phyloP scores from a whole-genome alignment of 139 green algal species.

The Marvania coccoides region DNA sequence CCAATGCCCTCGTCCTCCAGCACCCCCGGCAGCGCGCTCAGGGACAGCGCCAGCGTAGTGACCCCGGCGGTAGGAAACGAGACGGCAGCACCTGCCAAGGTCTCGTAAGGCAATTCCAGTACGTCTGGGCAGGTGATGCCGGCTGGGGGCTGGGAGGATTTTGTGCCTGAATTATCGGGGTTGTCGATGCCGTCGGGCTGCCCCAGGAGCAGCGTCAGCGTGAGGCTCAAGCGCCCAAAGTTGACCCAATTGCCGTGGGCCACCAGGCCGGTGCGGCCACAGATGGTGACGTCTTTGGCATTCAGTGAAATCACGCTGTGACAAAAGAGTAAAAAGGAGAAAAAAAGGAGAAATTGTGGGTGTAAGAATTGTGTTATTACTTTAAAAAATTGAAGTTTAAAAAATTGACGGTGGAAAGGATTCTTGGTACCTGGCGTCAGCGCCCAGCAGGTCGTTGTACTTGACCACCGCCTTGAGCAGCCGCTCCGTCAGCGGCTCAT shows the following conservation, averaged over 20 bases:
- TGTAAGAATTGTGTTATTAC: too few species aligned
- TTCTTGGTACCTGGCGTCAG: neutral
- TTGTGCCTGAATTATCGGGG: neutral
- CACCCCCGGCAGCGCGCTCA: neutral
- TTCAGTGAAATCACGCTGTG: slow-evolving; percentile 9
- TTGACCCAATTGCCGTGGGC: slow-evolving; percentile 13
- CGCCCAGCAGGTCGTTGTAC: slow-evolving; percentile 1
- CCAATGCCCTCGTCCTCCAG: neutral
- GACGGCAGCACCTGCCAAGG: too few species aligned
- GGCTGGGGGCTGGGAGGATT: too few species aligned
- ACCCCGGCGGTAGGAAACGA: too few species aligned
- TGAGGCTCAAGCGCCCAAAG: slow-evolving; percentile 1
- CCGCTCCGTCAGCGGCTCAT: neutral
- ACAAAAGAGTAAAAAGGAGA: neutral
- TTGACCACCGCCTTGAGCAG: slow-evolving; percentile 5
- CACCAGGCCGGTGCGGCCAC: neutral
- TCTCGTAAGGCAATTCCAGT: too few species aligned
- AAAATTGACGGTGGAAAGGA: neutral
- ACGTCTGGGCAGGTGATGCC: too few species aligned
- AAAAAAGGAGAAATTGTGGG: neutral
- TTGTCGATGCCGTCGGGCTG: neutral
- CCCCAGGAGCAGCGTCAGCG: neutral
- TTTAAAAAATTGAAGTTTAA: too few species aligned
- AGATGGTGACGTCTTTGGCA: neutral
- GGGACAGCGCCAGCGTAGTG: neutral